Conservation (phyloP, 352 stramenopile species). For the Phytopythium ostracodes region DNA sequence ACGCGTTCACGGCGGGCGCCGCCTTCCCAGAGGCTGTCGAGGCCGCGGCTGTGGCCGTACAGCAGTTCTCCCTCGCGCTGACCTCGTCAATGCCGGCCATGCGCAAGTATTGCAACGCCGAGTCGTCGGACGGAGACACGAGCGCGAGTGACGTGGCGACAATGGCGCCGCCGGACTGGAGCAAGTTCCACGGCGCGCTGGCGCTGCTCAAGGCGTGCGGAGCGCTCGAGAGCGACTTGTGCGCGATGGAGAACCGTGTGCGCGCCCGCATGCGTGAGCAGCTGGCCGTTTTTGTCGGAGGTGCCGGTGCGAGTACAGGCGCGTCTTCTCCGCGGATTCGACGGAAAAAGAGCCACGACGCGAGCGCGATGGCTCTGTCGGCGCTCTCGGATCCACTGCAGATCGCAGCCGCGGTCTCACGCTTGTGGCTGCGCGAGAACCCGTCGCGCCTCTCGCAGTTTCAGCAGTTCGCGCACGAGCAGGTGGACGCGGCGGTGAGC, state of each 20-base stretch:
- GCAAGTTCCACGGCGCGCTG: conserved; percentile 65
- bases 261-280: conserved; percentile 57
- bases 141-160: neutral
- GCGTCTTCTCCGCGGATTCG: conserved; percentile 24
- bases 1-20: conserved; percentile 50
- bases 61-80: conserved; percentile 45
- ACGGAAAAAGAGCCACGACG: conserved; percentile 28
- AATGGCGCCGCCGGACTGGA: conserved; percentile 43
- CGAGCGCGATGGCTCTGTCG: conserved; percentile 14
- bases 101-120: conserved; percentile 35
- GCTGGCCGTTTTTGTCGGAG: conserved; percentile 30
- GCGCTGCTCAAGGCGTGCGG: conserved; percentile 60
- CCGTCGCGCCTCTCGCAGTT: conserved; percentile 35
- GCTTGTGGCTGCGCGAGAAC: conserved; percentile 50
- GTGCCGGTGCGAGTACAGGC: conserved; percentile 9
- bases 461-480: conserved; percentile 47
- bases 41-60: conserved; percentile 32
- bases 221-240: conserved; percentile 45
- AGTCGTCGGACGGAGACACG: conserved; percentile 3
- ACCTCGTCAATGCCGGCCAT: conserved; percentile 36
- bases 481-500: conserved; percentile 12
- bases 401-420: conserved; percentile 32
- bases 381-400: conserved; percentile 37
- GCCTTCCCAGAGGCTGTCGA: conserved; percentile 56
- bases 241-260: conserved; percentile 37